phyloP scores from a whole-genome alignment of 306 rosid genomes.

The Prunus armeniaca region DNA sequence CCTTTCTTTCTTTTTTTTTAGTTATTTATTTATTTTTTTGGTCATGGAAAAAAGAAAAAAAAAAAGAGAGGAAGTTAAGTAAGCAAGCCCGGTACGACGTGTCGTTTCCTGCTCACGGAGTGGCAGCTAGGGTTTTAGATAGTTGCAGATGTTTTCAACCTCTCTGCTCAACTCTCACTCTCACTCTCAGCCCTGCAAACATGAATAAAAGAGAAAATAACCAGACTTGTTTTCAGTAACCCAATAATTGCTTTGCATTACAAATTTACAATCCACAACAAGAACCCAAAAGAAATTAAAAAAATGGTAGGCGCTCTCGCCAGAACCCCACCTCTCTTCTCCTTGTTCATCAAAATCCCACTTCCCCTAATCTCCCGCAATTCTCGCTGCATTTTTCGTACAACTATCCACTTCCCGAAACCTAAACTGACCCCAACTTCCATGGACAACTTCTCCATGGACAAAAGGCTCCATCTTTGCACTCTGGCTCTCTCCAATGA shows the following conservation, averaged over 20 bases:
- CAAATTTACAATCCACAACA: background rate
- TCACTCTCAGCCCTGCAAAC: background rate
- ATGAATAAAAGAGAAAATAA: background rate
- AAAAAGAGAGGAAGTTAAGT: too few relatives aligned
- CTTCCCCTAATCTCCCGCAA: conserved; percentile 24
- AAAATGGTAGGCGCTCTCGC: conserved; percentile 27
- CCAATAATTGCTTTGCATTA: background rate
- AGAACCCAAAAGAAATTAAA: background rate
- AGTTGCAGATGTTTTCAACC: background rate
- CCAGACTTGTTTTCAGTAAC: background rate
- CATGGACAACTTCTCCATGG: background rate
- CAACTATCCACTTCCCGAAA: background rate
- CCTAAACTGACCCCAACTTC: background rate
- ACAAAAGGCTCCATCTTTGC: conserved; percentile 22
- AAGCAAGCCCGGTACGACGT: background rate
- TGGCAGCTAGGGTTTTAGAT: conserved; percentile 1
- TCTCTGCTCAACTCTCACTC: background rate
- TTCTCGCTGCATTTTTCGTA: conserved; percentile 17
- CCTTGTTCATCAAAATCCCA: conserved; percentile 38
- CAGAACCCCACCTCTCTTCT: conserved; percentile 44
- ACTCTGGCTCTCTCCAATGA: conserved; percentile 29
- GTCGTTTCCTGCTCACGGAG: background rate
- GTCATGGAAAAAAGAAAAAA: background rate
- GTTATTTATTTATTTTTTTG: background rate
- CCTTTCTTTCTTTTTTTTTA: background rate